Evolutionary conservation across 768 basidiomycete species (phyloP).

Genomic region (Pleurotus ostreatus): DNA sequence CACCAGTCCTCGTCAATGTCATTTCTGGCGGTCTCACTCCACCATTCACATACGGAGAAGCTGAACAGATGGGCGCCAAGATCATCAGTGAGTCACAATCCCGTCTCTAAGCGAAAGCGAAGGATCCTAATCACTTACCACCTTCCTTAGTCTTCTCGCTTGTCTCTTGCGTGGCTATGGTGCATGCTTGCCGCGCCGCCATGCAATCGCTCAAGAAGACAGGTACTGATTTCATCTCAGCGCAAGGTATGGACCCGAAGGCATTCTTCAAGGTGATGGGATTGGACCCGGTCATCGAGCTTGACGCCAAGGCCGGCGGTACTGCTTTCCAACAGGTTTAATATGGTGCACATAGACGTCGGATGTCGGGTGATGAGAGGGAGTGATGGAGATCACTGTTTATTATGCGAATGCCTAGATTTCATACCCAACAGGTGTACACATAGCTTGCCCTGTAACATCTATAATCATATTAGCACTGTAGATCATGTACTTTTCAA

Average conservation of each 20-base stretch:
- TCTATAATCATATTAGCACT: no score
- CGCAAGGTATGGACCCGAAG: conserved; percentile 71
- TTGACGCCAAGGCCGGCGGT: conserved; percentile 58
- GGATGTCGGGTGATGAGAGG: no score
- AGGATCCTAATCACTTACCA: not conserved
- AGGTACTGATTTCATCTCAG: conserved; percentile 62
- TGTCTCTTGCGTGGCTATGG: conserved; percentile 71
- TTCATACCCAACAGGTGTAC: no score
- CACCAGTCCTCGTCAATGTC: conserved; percentile 77
- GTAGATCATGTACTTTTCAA: no score
- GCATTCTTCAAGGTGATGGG: conserved; percentile 78
- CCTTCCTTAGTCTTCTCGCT: conserved; percentile 60
- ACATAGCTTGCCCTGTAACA: no score
- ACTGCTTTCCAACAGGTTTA: conserved; percentile 36
- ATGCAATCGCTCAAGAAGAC: conserved; percentile 75
- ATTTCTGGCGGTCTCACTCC: conserved; percentile 78
- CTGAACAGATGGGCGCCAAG: conserved; percentile 68
- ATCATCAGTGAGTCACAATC: conserved; percentile 58
- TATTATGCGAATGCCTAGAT: no score
- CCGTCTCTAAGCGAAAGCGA: not conserved
- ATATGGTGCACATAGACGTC: no score
- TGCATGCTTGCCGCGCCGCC: conserved; percentile 75
- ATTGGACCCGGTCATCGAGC: conserved; percentile 46
- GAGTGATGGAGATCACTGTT: no score
- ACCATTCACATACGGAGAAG: conserved; percentile 65